A percentile compares a stretch with the other conserved stretches of the same genome.
Evolutionary conservation across 2,329 filamentous ascomycete genomes (phyloP).

Genomic region (Chrysosporium keratinophilum): DNA sequence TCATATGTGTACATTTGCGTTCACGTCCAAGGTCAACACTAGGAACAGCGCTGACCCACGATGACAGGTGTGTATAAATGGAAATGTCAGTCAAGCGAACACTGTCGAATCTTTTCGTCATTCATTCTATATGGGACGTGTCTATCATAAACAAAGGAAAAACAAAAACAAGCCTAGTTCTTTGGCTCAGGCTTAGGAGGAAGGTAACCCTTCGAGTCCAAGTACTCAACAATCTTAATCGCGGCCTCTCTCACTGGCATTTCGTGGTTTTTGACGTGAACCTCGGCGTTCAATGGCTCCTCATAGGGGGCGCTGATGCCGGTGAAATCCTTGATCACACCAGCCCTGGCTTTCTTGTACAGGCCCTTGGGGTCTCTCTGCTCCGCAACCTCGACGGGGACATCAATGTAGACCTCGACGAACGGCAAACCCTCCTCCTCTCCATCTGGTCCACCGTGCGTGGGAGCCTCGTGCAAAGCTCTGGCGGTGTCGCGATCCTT

Average conservation of each 20-base stretch:
- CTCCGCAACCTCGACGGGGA: slow-evolving; percentile 85
- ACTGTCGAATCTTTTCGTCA: slow-evolving; percentile 1
- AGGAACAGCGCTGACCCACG: neutral
- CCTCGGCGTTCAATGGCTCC: slow-evolving; percentile 72
- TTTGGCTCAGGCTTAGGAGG: slow-evolving; percentile 26
- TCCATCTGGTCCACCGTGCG: slow-evolving; percentile 43
- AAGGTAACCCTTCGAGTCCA: slow-evolving; percentile 58
- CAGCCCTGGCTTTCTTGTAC: slow-evolving; percentile 91
- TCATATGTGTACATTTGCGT: neutral
- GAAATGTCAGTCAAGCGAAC: neutral
- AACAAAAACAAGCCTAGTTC: slow-evolving; percentile 13
- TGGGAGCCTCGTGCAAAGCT: slow-evolving; percentile 59
- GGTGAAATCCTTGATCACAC: slow-evolving; percentile 95
- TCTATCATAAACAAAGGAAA: slow-evolving; percentile 8
- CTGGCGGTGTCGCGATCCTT: slow-evolving; percentile 77
- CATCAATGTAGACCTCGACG: slow-evolving; percentile 86
- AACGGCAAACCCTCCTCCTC: slow-evolving; percentile 67
- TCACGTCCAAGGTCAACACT: neutral
- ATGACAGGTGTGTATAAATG: neutral
- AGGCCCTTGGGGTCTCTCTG: slow-evolving; percentile 92
- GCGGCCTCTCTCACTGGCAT: slow-evolving; percentile 82
- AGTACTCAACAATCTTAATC: slow-evolving; percentile 67
- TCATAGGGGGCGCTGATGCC: slow-evolving; percentile 94
- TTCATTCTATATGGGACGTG: slow-evolving; percentile 10
- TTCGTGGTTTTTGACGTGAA: slow-evolving; percentile 74